Percentiles rank a stretch among this genome's conserved stretches.
Conservation (phyloP, 1,284 basidiomycete genomes). For the Cryptococcus deneoformans region DNA sequence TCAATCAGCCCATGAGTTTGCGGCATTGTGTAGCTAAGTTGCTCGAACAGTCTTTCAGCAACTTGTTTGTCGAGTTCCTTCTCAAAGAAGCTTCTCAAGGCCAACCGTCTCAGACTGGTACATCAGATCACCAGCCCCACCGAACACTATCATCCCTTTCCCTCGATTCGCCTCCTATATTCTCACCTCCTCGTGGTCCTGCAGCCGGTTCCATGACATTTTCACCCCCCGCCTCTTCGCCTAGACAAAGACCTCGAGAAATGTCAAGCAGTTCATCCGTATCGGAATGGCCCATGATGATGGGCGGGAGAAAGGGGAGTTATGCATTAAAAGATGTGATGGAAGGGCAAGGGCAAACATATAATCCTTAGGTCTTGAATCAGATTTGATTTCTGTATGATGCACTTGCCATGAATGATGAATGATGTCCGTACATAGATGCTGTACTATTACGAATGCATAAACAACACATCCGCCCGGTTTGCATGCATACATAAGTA, state of each 20-base stretch:
- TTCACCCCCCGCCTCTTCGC: slow-evolving; percentile 1
- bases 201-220: slow-evolving; percentile 9
- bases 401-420: too few relatives aligned
- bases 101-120: slow-evolving; percentile 12
- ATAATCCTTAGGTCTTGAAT: too few relatives aligned
- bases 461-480: neutral
- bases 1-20: slow-evolving; percentile 2
- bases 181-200: neutral
- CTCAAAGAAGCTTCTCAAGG: slow-evolving; percentile 73
- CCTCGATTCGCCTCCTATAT: slow-evolving; percentile 3
- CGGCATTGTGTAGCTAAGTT: neutral
- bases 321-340: slow-evolving; percentile 10
- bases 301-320: slow-evolving; percentile 20
- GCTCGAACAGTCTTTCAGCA: slow-evolving; percentile 73
- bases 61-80: slow-evolving; percentile 92
- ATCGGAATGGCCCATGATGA: neutral
- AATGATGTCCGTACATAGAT: too few relatives aligned
- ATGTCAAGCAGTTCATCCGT: slow-evolving; percentile 13
- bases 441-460: neutral
- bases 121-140: slow-evolving; percentile 2
- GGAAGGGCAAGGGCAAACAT: too few relatives aligned
- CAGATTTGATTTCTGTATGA: too few relatives aligned
- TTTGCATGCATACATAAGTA: neutral
- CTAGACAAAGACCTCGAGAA: slow-evolving; percentile 10
- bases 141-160: slow-evolving; percentile 13